Evolutionary conservation across 1,284 basidiomycete species (phyloP).

Genomic region (Cystobasidium sp.): DNA sequence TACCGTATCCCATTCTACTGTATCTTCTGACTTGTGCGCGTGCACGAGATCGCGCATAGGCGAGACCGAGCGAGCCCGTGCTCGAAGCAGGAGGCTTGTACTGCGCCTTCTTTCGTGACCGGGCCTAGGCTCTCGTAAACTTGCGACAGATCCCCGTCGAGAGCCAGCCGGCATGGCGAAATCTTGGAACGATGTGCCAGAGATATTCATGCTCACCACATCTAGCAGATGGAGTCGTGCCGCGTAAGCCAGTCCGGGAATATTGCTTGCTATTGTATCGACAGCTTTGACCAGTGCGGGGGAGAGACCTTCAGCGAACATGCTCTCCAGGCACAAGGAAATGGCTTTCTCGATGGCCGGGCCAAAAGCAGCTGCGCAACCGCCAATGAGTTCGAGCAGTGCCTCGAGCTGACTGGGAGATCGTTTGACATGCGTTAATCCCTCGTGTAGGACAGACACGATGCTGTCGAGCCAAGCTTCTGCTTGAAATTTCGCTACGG

Average conservation of each 20-base stretch:
- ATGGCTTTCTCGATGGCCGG: conserved; percentile 33
- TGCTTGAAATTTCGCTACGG: conserved; percentile 13
- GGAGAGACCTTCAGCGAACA: conserved; percentile 29
- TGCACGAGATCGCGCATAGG: conserved; percentile 7
- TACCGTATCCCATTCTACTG: conserved; percentile 1
- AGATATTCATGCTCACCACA: conserved; percentile 3
- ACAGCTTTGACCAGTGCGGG: conserved; percentile 26
- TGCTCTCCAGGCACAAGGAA: conserved; percentile 20
- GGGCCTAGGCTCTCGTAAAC: conserved; percentile 12
- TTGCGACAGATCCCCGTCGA: conserved; percentile 31
- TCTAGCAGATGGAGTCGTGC: conserved; percentile 23
- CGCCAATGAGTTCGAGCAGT: conserved; percentile 24
- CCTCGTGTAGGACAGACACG: conserved; percentile 17
- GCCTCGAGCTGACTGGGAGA: conserved; percentile 21
- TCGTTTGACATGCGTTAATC: conserved; percentile 8
- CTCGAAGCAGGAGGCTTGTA: conserved; percentile 21
- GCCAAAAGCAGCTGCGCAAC: conserved; percentile 30
- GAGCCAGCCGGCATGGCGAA: conserved; percentile 26
- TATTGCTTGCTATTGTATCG: neutral
- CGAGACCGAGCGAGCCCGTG: conserved; percentile 27
- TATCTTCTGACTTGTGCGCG: neutral
- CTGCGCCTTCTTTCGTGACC: conserved; percentile 18
- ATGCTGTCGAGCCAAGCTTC: conserved; percentile 32
- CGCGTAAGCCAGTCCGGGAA: conserved; percentile 23
- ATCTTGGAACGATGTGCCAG: conserved; percentile 24